phyloP scores from a whole-genome alignment of 2,329 filamentous ascomycete species.

The Colletotrichum camelliae region DNA sequence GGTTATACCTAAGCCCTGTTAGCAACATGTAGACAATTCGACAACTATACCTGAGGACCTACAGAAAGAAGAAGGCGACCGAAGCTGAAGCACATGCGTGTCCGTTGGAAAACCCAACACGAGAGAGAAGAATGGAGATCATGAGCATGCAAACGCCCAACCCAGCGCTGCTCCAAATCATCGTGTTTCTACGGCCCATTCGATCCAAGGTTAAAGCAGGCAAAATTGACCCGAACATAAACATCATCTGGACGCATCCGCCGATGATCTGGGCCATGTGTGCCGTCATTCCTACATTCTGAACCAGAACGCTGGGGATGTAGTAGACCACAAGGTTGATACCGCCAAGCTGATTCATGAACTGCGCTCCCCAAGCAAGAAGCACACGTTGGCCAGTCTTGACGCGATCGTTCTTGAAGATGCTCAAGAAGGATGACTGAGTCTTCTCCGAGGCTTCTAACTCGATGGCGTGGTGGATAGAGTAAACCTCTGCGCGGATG shows the following conservation, averaged over 20 bases:
- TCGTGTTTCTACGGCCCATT: constrained; percentile 44
- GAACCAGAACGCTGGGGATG: constrained; percentile 34
- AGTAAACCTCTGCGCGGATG: constrained; percentile 37
- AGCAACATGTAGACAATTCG: rapidly evolving
- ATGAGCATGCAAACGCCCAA: constrained; percentile 41
- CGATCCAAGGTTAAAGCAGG: constrained; percentile 39
- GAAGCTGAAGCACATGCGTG: constrained; percentile 28
- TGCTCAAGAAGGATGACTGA: constrained; percentile 42
- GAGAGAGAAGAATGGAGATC: constrained; percentile 37
- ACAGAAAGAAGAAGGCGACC: constrained; percentile 42
- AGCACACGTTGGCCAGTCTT: constrained; percentile 49
- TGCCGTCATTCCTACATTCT: constrained; percentile 35
- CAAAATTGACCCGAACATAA: constrained; percentile 40
- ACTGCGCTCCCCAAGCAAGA: constrained; percentile 51
- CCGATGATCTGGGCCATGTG: constrained; percentile 37
- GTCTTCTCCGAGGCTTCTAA: constrained; percentile 32
- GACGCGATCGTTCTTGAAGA: constrained; percentile 47
- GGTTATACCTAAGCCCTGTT: constrained; percentile 34
- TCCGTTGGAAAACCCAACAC: constrained; percentile 16
- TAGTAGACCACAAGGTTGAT: constrained; percentile 51
- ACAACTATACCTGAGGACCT: constrained; percentile 1
- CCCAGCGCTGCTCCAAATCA: constrained; percentile 45
- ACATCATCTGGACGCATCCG: constrained; percentile 42
- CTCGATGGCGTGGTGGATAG: constrained; percentile 47
- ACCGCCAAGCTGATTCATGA: constrained; percentile 55